A percentile compares a stretch with the other conserved stretches of the same genome.
These are phyloP conservation scores for Spergularia bocconei DNA, from an alignment of 148 eudicot genomes.

Conservation along the genomic window DNA sequence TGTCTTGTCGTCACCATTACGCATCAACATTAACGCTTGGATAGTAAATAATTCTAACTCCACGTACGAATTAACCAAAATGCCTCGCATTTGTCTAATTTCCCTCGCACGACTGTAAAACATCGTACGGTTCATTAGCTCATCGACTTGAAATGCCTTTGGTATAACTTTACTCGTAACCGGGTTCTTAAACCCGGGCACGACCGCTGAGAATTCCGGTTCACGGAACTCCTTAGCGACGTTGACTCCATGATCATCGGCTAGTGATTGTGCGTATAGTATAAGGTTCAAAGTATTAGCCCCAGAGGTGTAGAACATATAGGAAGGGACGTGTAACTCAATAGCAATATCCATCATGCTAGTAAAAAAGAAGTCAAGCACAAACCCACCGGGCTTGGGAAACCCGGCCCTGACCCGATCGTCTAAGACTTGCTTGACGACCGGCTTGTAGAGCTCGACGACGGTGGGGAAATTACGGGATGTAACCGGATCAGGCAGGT, in stretches of 20 bases:
- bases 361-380: slow-evolving; percentile 36
- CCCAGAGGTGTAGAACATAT: slow-evolving; percentile 33
- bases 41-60: slow-evolving; percentile 28
- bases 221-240: slow-evolving; percentile 9
- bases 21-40: neutral
- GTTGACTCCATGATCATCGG: slow-evolving; percentile 9
- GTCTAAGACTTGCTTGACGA: slow-evolving; percentile 23
- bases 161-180: slow-evolving; percentile 31
- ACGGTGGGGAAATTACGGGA: neutral
- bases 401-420: slow-evolving; percentile 14
- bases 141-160: neutral
- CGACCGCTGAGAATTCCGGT: slow-evolving; percentile 7
- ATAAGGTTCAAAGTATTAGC: slow-evolving; percentile 22
- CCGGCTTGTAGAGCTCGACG: slow-evolving; percentile 27
- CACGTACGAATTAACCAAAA: slow-evolving; percentile 35
- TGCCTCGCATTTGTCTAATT: slow-evolving; percentile 28
- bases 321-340: slow-evolving; percentile 32
- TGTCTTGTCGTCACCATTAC: neutral
- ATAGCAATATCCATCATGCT: slow-evolving; percentile 36
- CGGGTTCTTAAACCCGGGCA: slow-evolving; percentile 34
- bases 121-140: neutral
- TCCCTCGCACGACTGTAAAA: slow-evolving; percentile 11
- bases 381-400: slow-evolving; percentile 24
- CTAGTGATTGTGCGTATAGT: slow-evolving; percentile 24
- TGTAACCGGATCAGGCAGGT: neutral